phyloP scores from a whole-genome alignment of 78 protist genomes.

The Mastigamoeba balamuthi region DNA sequence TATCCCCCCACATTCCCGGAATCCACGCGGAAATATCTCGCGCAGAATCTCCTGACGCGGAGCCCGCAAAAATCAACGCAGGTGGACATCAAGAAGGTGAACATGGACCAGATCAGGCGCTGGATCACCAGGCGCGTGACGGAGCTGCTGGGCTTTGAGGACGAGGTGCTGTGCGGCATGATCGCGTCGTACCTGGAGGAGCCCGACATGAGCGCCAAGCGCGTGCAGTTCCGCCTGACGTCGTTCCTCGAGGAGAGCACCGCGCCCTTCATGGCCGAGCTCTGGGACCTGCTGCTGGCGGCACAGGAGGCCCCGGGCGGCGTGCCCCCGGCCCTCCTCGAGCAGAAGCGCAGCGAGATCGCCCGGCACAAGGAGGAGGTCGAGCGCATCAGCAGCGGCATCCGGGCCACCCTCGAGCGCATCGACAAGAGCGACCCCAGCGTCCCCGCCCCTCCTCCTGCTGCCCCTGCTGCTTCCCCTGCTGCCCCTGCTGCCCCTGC shows the following conservation, averaged over 20 bases:
- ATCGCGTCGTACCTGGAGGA: background rate
- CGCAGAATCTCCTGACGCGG: too few species aligned
- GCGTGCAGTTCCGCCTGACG: conserved; percentile 61
- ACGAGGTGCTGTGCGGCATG: conserved; percentile 23
- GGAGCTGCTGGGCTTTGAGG: conserved; percentile 25
- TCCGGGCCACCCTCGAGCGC: too few species aligned
- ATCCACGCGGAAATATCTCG: too few species aligned
- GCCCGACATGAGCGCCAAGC: background rate
- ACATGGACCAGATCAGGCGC: conserved; percentile 19
- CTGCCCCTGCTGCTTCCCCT: too few species aligned
- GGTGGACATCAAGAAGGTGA: conserved; percentile 32
- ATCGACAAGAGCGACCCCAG: too few species aligned
- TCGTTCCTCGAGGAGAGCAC: conserved; percentile 63
- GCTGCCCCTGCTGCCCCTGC: too few species aligned
- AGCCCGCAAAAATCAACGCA: background rate
- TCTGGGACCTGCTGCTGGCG: conserved; percentile 52
- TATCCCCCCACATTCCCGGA: too few species aligned
- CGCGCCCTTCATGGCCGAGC: conserved; percentile 42
- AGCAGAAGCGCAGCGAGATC: conserved; percentile 25
- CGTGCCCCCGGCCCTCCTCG: conserved; percentile 46
- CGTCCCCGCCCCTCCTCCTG: too few species aligned
- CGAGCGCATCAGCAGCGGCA: too few species aligned
- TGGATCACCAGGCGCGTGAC: conserved; percentile 17
- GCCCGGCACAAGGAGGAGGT: too few species aligned
- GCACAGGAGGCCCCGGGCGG: conserved; percentile 44